Evolutionary conservation across 2,329 filamentous ascomycete species (phyloP).

Genomic region (Fusarium penzigii): DNA sequence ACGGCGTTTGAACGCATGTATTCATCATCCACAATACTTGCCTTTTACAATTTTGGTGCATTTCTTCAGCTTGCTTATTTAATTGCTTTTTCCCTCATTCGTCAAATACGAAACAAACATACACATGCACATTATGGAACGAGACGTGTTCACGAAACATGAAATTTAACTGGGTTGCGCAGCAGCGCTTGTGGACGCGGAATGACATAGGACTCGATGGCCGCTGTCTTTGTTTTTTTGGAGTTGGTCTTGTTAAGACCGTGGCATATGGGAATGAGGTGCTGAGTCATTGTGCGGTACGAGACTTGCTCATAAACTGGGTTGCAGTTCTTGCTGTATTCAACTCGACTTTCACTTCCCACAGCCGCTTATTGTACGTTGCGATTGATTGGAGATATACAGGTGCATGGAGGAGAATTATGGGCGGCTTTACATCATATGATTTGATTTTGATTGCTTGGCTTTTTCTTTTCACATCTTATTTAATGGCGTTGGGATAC

Average conservation of each 20-base stretch:
- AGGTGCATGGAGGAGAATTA: conserved; percentile 22
- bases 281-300: conserved; percentile 15
- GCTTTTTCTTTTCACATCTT: conserved; percentile 10
- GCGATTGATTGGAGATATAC: conserved; percentile 21
- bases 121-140: conserved; percentile 24
- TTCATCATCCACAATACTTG: conserved; percentile 19
- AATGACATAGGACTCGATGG: conserved; percentile 28
- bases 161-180: conserved; percentile 28
- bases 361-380: conserved; percentile 24
- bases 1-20: conserved; percentile 30
- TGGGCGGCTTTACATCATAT: conserved; percentile 10
- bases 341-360: background rate
- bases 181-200: conserved; percentile 26
- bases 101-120: conserved; percentile 19
- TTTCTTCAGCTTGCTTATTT: conserved; percentile 15
- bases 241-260: conserved; percentile 11
- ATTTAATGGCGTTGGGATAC: conserved; percentile 27
- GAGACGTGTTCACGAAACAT: conserved; percentile 37
- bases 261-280: conserved; percentile 17
- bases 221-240: conserved; percentile 16
- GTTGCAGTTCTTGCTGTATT: background rate
- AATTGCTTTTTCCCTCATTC: conserved; percentile 25
- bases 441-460: conserved; percentile 2
- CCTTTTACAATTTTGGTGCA: conserved; percentile 12
- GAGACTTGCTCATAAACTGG: conserved; percentile 23